These are phyloP conservation scores for Epichloe uncinata DNA, from an alignment of 2,329 filamentous ascomycete species.

Conservation along the genomic window DNA sequence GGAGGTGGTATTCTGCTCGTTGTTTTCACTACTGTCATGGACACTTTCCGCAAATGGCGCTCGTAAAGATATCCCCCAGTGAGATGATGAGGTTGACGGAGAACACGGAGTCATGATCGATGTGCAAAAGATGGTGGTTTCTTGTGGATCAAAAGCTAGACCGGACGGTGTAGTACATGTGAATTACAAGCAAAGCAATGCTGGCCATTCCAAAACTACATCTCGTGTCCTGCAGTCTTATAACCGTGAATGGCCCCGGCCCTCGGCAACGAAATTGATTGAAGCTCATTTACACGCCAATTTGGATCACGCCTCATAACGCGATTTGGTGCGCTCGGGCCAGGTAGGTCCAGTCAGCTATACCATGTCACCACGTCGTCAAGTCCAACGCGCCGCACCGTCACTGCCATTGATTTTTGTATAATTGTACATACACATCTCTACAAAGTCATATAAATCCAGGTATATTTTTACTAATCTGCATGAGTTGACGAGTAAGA, in stretches of 20 bases:
- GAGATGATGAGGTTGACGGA: not conserved
- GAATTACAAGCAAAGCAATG: not conserved
- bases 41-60: constrained; percentile 66
- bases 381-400: too few relatives aligned
- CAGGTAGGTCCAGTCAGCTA: too few relatives aligned
- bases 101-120: not conserved
- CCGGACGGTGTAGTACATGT: not conserved
- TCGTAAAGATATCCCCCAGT: not conserved
- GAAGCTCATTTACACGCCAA: too few relatives aligned
- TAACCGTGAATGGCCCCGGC: too few relatives aligned
- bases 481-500: fast-evolving
- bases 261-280: too few relatives aligned
- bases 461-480: too few relatives aligned
- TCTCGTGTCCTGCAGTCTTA: not conserved
- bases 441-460: too few relatives aligned
- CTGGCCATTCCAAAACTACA: not conserved
- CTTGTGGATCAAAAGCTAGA: not conserved
- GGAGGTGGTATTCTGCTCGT: constrained; percentile 61
- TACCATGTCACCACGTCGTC: too few relatives aligned
- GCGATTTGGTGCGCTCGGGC: too few relatives aligned
- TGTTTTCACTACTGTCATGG: constrained; percentile 78
- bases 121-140: not conserved
- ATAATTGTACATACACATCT: too few relatives aligned
- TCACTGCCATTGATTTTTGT: too few relatives aligned
- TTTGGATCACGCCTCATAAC: too few relatives aligned